Conservation (phyloP, 179 eudicot genomes). For the Beta corolliflora region DNA sequence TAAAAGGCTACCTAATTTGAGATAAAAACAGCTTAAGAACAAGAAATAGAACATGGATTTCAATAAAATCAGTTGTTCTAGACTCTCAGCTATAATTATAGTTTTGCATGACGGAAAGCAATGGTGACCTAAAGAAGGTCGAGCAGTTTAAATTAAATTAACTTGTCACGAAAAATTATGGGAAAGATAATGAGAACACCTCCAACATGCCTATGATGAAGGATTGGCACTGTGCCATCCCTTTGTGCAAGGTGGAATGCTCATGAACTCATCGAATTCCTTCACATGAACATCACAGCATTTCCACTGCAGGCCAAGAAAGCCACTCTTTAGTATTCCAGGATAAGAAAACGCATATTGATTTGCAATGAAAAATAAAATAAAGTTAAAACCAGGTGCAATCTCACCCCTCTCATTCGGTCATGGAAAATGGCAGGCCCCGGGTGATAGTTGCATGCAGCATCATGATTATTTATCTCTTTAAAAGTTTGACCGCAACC, state of each 20-base stretch:
- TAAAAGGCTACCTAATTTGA: neutral
- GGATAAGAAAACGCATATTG: neutral
- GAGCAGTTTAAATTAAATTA: neutral
- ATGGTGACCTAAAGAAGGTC: neutral
- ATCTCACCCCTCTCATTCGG: slow-evolving; percentile 76
- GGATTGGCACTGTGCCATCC: slow-evolving; percentile 96
- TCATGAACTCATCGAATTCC: slow-evolving; percentile 94
- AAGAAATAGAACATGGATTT: neutral
- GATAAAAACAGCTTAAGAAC: neutral
- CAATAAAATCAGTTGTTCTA: neutral
- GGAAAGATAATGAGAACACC: slow-evolving; percentile 11
- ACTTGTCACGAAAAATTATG: slow-evolving; percentile 8
- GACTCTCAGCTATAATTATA: neutral
- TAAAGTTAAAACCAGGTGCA: slow-evolving; percentile 26
- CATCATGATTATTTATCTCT: slow-evolving; percentile 79
- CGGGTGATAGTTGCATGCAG: slow-evolving; percentile 87
- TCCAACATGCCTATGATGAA: slow-evolving; percentile 24
- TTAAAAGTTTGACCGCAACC: slow-evolving; percentile 84
- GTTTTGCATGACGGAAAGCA: neutral
- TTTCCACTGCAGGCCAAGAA: slow-evolving; percentile 72
- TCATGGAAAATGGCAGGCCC: slow-evolving; percentile 95
- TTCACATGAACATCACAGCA: slow-evolving; percentile 92
- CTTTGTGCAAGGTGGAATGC: slow-evolving; percentile 83
- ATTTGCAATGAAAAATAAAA: neutral
- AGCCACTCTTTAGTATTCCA: neutral